Base-by-base conservation (phyloP, 805 yeast genomes). In the Kuraishia cidri region DNA sequence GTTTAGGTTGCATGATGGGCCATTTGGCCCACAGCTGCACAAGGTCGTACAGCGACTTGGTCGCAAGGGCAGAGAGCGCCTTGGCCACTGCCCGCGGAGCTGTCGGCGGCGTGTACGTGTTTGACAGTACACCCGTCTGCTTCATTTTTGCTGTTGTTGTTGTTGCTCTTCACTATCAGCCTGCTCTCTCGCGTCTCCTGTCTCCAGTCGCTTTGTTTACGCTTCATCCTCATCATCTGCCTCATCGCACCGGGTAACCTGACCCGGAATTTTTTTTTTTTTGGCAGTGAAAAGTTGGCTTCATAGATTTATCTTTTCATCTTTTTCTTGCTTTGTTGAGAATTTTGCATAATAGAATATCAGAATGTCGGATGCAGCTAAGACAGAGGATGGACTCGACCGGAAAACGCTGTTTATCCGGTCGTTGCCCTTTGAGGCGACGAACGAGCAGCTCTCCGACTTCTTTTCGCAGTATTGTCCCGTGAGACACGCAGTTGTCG, bases 401-500 rank as follows among this genome's bases (percentile, higher is more conserved):
- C 62, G 72, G 44, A 68, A 61, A 48, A 82, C 94, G 15, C 63
- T 92, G 24, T 92, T 92, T 54, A 94, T 92, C 27, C 73, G 97
- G 42, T 70, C 88, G 4, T 66, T 90, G 23, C 97, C 97, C 2
- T 64, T 65, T 38, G 78, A 73, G 26, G 94, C 87, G 6, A 81
- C 94, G 1, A 73, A 79, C 15, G 95, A 86, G 38, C 77, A 85
- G 45, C 66, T 92, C 26, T 69, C 90, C 1, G 84, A 82, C 44
- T 87, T 69, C 56, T 92, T 92, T 51, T 81, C 97, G 2, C 86
- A 86, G 42, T 80, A 87, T 60, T 90, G 85, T 4, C 98, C 98
- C 5, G 94, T 90, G 9, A 87, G 80, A 57, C 98, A 92, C 57
- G 95, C 97, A 2, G 88, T 87, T 29, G 72, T 92, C 26, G 97